These are phyloP conservation scores for Vickermania spadyakhi DNA, from an alignment of 208 protist genomes.

Conservation along the genomic window DNA sequence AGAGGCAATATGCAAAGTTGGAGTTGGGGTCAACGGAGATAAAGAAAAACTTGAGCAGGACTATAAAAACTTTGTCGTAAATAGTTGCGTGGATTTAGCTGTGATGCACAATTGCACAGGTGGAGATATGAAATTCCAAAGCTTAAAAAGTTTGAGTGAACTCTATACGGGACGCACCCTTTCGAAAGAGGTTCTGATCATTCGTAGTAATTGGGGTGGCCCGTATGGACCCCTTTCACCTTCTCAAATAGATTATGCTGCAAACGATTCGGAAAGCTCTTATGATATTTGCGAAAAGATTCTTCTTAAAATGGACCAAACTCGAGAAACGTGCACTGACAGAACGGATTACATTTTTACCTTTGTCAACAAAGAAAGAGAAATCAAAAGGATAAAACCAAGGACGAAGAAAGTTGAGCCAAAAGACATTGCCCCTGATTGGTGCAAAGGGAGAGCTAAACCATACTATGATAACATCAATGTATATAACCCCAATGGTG, in stretches of 20 bases:
- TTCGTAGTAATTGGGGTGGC: conserved; percentile 47
- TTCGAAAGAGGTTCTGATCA: conserved; percentile 32
- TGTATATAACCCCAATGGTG: conserved; percentile 28
- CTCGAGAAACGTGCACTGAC: no score
- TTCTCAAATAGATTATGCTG: conserved; percentile 42
- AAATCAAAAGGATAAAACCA: no score
- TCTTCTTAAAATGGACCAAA: no score
- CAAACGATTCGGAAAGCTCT: conserved; percentile 43
- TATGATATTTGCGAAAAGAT: conserved; percentile 34
- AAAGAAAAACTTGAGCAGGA: conserved; percentile 37
- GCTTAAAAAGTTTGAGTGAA: conserved; percentile 36
- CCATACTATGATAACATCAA: conserved; percentile 65
- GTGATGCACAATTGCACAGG: conserved; percentile 12
- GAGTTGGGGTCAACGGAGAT: conserved; percentile 47
- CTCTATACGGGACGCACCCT: conserved; percentile 20
- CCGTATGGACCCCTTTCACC: conserved; percentile 35
- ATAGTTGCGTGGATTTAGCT: conserved; percentile 31
- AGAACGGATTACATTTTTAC: no score
- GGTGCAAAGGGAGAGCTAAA: conserved; percentile 25
- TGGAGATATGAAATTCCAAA: conserved; percentile 13
- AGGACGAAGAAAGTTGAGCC: no score
- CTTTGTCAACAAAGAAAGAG: no score
- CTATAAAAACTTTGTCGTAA: conserved; percentile 15
- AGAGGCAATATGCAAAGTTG: conserved; percentile 20
- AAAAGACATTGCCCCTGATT: neutral